Evolutionary conservation across 1,284 basidiomycete genomes (phyloP), one percentile per base, ranked within the genome.

Genomic region (Sanghuangporus baumii): DNA sequence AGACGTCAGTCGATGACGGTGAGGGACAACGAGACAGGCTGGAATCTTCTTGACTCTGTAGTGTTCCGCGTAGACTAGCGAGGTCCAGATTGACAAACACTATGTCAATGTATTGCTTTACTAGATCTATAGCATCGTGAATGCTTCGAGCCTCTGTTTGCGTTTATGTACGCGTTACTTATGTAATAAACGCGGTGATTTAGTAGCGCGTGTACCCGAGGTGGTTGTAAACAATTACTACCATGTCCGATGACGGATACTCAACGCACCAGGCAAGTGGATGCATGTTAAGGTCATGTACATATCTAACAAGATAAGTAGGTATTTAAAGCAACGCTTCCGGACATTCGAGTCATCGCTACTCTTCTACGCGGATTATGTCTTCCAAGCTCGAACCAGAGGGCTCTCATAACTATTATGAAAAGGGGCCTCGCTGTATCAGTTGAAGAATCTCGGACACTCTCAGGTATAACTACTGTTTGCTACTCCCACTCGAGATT

Each of bases 341-440:
- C 64, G 1, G 64, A 65, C 46, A 61, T 65, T 38, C 60, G 64
- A 34, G 56, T 57, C 20, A 59, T 65, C 40, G 50, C 61, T 43
- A 46, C 36, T 18, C 31, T 65, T n/a, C 51, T 65, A 36, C 60
- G 64, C 4, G 58, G 64, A 36, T 43, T 65, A 56, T 65, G 57
- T 54, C 59, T 65, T 34, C 48, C 55, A 18, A 59, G 41, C 34
- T 16, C 61, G 9, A 59, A 56, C 37, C 61, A 65, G 48, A 48
- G 64, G 34, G 64, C 64, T 14, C 23, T 55, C 12, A 48, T 65
- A 61, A 62, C 60, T 16, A 59, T 65, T n/a, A 62, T 55, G 47
- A 50, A 60, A 14, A 31, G 40, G 3, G 64, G 64, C 11, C 46
- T 65, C 9, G 41, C 46, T 18, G 57, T 62, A 9, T 62, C 37